Evolutionary conservation across 2,329 filamentous ascomycete genomes (phyloP), one percentile per base, ranked within the genome.

Genomic region (Mycosphaerella sp.): DNA sequence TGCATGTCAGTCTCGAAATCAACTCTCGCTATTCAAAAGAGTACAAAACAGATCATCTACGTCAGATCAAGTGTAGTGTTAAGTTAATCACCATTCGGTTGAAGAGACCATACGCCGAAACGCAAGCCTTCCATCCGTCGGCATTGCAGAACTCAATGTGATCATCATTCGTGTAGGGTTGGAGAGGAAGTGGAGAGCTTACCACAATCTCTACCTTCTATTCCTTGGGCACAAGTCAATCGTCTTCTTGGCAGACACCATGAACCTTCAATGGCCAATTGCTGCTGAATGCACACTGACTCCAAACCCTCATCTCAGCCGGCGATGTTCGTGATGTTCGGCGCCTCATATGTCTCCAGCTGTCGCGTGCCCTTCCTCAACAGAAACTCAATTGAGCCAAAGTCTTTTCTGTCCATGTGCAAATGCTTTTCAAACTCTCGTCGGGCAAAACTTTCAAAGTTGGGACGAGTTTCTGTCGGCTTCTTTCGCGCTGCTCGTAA

Each of bases 341-440:
- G 82, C 5, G 84, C 80, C n/a, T 85, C 81, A 70, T 93, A 93
- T 41, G 83, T 79, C 57, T 95, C 88, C 14, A 96, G 74, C 66
- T 95, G 89, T 40, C 87, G 79, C 36, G 80, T 78, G 17, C 90
- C 90, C 67, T 88, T 91, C 54, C 90, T 80, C 45, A 96, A 67
- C 30, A 95, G 73, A 67, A 88, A 93, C 69, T 96, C 90, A 51
- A 96, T 85, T 5, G 89, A 84, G 13, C 78, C 76, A 69, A 95
- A 95, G 65, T 95, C 89, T 61, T 87, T 89, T 71, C 88, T 93
- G 68, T 86, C 84, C 49, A 94, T 68, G 7, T 68, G 66, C 10
- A 81, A 65, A 64, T 87, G 78, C 66, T 85, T 86, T 35, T 82
- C 75, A 65, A 98, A 97, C 65, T 96, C 89, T 25, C 75, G 68